Conservation (phyloP, 2,329 filamentous ascomycete genomes). For the Whalleya microplaca region DNA sequence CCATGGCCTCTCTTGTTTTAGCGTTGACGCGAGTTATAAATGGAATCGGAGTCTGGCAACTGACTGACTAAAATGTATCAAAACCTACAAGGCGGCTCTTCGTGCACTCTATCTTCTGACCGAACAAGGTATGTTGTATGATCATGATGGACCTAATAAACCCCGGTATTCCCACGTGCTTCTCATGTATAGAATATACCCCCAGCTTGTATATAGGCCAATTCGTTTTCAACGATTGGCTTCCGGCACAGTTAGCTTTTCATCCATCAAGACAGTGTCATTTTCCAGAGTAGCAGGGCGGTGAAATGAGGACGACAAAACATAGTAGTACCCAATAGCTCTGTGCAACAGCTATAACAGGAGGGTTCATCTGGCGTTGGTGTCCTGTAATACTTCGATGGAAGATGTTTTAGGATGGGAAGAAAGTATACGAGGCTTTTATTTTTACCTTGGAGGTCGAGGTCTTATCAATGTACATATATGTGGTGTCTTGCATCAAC, state of each 20-base stretch:
- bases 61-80: slow-evolving; percentile 6
- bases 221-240: slow-evolving; percentile 2
- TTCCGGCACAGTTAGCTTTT: background rate
- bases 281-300: background rate
- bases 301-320: background rate
- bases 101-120: background rate
- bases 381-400: background rate
- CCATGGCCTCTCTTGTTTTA: slow-evolving; percentile 8
- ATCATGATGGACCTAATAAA: slow-evolving; percentile 7
- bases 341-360: background rate
- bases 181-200: slow-evolving; percentile 24
- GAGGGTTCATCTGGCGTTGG: background rate
- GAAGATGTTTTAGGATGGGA: too few relatives aligned
- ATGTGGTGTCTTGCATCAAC: too few relatives aligned
- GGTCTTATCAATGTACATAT: too few relatives aligned
- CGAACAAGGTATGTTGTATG: slow-evolving; percentile 3
- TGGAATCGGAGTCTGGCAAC: slow-evolving; percentile 15
- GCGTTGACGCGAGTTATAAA: slow-evolving; percentile 14
- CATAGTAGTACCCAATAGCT: background rate
- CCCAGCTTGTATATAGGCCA: slow-evolving; percentile 22
- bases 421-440: too few relatives aligned
- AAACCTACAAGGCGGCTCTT: slow-evolving; percentile 1
- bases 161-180: slow-evolving; percentile 1
- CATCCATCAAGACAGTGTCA: background rate
- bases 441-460: too few relatives aligned